Percentiles rank a stretch among this genome's conserved stretches.
Evolutionary conservation across 2,329 filamentous ascomycete species (phyloP).

Genomic region (Apiospora koreana): DNA sequence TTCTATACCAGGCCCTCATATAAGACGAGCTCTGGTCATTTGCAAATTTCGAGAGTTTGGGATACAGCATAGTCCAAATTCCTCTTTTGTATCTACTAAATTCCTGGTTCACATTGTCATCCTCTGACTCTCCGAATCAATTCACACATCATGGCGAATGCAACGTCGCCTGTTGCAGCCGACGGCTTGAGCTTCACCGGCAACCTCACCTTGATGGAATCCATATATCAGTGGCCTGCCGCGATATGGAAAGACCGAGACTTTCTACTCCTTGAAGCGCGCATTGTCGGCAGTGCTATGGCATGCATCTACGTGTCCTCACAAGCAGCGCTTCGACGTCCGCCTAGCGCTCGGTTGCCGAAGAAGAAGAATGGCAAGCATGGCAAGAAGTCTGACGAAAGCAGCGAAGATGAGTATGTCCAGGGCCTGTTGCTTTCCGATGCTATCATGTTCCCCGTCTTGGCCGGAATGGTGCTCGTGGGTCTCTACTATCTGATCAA

Average conservation of each 20-base stretch:
- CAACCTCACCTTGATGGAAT: constrained; percentile 32
- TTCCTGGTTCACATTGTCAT: not conserved
- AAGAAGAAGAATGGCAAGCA: constrained; percentile 43
- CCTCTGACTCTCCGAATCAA: not conserved
- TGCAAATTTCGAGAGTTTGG: not conserved
- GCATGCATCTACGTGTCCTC: constrained; percentile 83
- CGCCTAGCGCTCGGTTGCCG: constrained; percentile 71
- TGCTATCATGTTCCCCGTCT: constrained; percentile 80
- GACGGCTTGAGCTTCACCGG: constrained; percentile 25
- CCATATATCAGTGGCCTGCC: constrained; percentile 30
- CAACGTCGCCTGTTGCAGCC: constrained; percentile 18
- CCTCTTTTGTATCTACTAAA: not conserved
- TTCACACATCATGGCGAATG: constrained; percentile 19
- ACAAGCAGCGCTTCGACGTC: constrained; percentile 81
- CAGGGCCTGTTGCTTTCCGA: constrained; percentile 73
- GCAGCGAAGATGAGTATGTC: constrained; percentile 54
- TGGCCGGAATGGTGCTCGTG: constrained; percentile 71
- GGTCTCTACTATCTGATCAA: constrained; percentile 87
- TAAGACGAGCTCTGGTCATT: not conserved
- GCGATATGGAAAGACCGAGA: constrained; percentile 34
- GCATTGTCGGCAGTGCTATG: constrained; percentile 65
- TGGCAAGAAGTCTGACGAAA: constrained; percentile 37
- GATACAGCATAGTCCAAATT: not conserved
- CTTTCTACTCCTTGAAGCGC: constrained; percentile 47
- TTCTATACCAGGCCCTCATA: not conserved